Conservation (phyloP, 768 basidiomycete species). For the Lactarius sanguifluus region DNA sequence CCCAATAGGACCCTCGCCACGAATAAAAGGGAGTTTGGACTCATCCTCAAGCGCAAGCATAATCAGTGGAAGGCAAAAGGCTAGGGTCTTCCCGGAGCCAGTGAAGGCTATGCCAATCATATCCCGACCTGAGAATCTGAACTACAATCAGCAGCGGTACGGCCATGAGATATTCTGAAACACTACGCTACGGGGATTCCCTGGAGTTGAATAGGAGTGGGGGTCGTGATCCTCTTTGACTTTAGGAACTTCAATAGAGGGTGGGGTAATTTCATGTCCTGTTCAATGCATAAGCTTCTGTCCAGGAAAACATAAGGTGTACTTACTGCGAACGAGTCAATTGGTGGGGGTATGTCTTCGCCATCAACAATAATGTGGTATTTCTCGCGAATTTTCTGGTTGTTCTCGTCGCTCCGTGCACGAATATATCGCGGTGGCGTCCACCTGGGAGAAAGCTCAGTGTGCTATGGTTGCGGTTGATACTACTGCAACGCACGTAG, state of each 20-base stretch:
- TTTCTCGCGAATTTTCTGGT: slow-evolving; percentile 78
- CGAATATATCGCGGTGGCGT: slow-evolving; percentile 80
- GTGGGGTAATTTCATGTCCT: slow-evolving; percentile 99
- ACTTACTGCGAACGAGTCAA: slow-evolving; percentile 78
- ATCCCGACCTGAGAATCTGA: slow-evolving; percentile 90
- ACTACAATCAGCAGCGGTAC: slow-evolving; percentile 22
- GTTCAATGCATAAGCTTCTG: slow-evolving; percentile 14
- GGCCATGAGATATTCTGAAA: slow-evolving; percentile 20
- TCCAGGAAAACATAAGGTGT: slow-evolving; percentile 16
- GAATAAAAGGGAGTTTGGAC: slow-evolving; percentile 79
- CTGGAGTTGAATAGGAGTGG: slow-evolving; percentile 96
- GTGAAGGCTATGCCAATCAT: slow-evolving; percentile 99
- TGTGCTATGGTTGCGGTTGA: slow-evolving; percentile 1
- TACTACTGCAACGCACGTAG: slow-evolving; percentile 57
- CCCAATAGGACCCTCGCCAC: slow-evolving; percentile 97
- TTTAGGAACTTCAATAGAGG: slow-evolving; percentile 80
- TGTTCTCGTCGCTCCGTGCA: slow-evolving; percentile 64
- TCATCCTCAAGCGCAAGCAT: slow-evolving; percentile 97
- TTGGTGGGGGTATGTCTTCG: slow-evolving; percentile 90
- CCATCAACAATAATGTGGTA: slow-evolving; percentile 95
- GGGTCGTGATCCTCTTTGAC: slow-evolving; percentile 78
- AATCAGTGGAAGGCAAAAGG: slow-evolving; percentile 95
- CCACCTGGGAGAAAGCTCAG: slow-evolving; percentile 62
- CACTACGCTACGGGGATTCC: slow-evolving; percentile 94
- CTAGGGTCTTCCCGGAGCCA: slow-evolving; percentile 97